These are phyloP conservation scores for Ciborinia camelliae DNA, from an alignment of 2,329 filamentous ascomycete genomes.

Conservation along the genomic window DNA sequence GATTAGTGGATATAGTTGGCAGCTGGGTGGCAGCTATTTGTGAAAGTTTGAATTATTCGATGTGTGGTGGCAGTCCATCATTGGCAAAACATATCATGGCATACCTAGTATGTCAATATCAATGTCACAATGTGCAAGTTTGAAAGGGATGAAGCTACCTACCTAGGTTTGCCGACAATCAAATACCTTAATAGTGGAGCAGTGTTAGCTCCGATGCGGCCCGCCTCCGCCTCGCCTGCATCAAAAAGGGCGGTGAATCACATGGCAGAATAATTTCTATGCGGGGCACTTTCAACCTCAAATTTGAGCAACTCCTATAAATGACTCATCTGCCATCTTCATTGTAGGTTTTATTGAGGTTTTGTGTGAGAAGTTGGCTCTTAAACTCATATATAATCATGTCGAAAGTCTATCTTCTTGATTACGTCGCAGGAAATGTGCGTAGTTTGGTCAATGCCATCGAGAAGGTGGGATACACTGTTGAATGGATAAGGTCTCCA, in stretches of 20 bases:
- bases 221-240: neutral
- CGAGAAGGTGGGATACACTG: constrained; percentile 87
- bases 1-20: neutral
- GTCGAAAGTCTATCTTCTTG: constrained; percentile 72
- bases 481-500: constrained; percentile 86
- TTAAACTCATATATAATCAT: constrained; percentile 44
- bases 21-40: too few species aligned
- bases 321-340: constrained; percentile 2
- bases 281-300: constrained; percentile 2
- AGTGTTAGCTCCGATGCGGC: neutral
- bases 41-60: neutral
- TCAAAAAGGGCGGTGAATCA: neutral
- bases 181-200: neutral
- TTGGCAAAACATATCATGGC: neutral
- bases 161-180: neutral
- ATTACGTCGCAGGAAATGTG: constrained; percentile 96
- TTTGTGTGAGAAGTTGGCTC: neutral
- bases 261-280: constrained; percentile 3
- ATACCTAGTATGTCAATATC: too few species aligned
- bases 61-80: too few species aligned
- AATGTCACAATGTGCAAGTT: neutral
- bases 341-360: neutral
- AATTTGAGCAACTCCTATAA: neutral
- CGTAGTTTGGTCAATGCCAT: constrained; percentile 96
- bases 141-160: neutral